Evolutionary conservation across 805 yeast species (phyloP).

Genomic region (Pichia scutulata): DNA sequence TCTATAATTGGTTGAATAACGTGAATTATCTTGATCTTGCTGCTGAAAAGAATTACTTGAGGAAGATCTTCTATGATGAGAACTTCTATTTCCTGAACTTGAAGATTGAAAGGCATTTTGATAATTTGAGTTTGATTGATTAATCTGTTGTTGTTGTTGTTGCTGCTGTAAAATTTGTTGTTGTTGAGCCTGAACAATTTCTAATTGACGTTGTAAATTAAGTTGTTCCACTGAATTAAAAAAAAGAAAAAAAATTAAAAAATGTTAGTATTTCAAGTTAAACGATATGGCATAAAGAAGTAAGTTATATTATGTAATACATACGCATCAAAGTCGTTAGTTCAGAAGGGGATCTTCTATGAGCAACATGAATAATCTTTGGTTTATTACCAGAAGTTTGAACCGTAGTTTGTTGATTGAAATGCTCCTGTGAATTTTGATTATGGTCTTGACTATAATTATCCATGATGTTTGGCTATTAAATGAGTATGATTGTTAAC

Average conservation of each 20-base stretch:
- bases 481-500: not conserved
- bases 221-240: conserved; percentile 61
- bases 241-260: not conserved
- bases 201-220: conserved; percentile 85
- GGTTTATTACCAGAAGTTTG: conserved; percentile 34
- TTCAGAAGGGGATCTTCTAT: conserved; percentile 92
- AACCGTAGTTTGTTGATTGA: conserved; percentile 18
- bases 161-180: conserved; percentile 78
- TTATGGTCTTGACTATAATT: not conserved
- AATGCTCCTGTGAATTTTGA: not conserved
- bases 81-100: conserved; percentile 7
- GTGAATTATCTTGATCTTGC: conserved; percentile 5
- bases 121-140: not conserved
- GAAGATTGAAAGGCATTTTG: conserved; percentile 21
- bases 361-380: conserved; percentile 83
- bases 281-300: not conserved
- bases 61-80: conserved; percentile 27
- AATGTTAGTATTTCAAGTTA: conserved; percentile 2
- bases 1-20: conserved; percentile 1
- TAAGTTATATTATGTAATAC: no score
- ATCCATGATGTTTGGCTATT: not conserved
- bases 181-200: conserved; percentile 85
- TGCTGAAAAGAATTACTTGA: conserved; percentile 18
- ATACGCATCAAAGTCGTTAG: conserved; percentile 80
- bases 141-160: conserved; percentile 39